Conservation (phyloP, 441 rosid species). For the Melastoma candidum region DNA sequence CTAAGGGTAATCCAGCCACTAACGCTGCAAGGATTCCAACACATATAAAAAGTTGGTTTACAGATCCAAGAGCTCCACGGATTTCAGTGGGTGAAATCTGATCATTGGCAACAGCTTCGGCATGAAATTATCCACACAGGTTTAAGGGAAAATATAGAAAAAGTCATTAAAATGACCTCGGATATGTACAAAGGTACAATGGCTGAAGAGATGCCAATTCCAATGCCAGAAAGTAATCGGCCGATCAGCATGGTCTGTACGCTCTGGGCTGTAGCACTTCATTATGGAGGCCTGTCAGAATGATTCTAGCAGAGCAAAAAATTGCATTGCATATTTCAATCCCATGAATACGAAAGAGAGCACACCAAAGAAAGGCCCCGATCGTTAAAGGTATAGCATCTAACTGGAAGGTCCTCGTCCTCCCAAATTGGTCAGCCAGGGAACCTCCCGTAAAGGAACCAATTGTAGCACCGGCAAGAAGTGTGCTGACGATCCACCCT, state of each 20-base stretch:
- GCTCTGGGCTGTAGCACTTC: slow-evolving; percentile 79
- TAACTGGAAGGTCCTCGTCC: slow-evolving; percentile 80
- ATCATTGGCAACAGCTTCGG: slow-evolving; percentile 11
- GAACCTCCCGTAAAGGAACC: slow-evolving; percentile 96
- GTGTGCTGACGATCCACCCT: slow-evolving; percentile 97
- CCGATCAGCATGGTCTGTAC: slow-evolving; percentile 94
- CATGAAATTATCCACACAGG: not conserved
- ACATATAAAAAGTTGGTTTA: slow-evolving; percentile 94
- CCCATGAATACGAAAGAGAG: slow-evolving; percentile 5
- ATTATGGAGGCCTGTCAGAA: slow-evolving; percentile 4
- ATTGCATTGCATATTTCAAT: slow-evolving; percentile 1
- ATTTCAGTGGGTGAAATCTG: slow-evolving; percentile 98
- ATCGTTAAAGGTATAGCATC: slow-evolving; percentile 88
- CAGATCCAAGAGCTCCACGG: slow-evolving; percentile 97
- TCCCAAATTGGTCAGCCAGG: slow-evolving; percentile 92
- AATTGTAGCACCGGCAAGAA: slow-evolving; percentile 92
- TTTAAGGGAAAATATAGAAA: slow-evolving; percentile 1
- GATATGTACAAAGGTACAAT: slow-evolving; percentile 97
- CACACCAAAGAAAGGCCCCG: slow-evolving; percentile 81
- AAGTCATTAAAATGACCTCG: slow-evolving; percentile 41
- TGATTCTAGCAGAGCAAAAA: slow-evolving; percentile 7
- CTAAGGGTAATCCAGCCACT: slow-evolving; percentile 94
- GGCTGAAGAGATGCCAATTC: slow-evolving; percentile 95
- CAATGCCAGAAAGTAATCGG: slow-evolving; percentile 91
- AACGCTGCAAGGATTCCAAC: slow-evolving; percentile 90